These are phyloP conservation scores for Aspergillus sclerotiicarbonarius DNA, from an alignment of 495 filamentous ascomycete species.

Conservation along the genomic window DNA sequence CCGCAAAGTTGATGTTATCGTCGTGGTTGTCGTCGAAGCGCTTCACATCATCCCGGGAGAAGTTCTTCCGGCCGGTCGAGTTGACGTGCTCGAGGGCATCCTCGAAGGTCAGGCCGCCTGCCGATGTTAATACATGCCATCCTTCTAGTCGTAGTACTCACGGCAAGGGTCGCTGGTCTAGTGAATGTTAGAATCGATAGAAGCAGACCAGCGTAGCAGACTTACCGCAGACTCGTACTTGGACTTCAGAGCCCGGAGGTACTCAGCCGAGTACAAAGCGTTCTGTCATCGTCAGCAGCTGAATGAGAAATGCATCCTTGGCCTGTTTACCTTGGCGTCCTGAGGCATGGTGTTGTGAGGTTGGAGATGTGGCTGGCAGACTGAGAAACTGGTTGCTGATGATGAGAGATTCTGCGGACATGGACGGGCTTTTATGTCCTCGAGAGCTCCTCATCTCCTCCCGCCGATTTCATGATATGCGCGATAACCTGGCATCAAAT, in stretches of 20 bases:
- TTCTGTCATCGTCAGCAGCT: not conserved
- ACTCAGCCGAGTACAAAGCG: not conserved
- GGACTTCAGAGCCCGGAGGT: not conserved
- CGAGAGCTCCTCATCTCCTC: not conserved
- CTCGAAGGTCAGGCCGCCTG: not conserved
- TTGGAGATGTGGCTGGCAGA: not conserved
- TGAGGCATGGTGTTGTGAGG: not conserved
- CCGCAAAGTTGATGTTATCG: conserved; percentile 3
- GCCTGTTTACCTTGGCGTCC: not conserved
- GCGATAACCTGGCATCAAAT: not conserved
- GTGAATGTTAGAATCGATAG: not conserved
- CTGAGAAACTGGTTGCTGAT: not conserved
- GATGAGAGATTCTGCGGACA: not conserved
- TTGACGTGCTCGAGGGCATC: not conserved
- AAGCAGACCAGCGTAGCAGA: not conserved
- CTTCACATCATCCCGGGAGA: not conserved
- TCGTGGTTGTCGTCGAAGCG: conserved; percentile 3
- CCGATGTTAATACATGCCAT: not conserved
- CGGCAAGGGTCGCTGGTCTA: conserved; percentile 1
- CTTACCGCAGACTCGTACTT: not conserved
- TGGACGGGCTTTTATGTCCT: not conserved
- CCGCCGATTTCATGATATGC: not conserved
- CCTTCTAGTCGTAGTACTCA: not conserved
- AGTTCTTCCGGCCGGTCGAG: not conserved
- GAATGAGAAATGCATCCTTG: not conserved